Conservation (phyloP, 208 protist species). For the Trypanosoma avium region DNA sequence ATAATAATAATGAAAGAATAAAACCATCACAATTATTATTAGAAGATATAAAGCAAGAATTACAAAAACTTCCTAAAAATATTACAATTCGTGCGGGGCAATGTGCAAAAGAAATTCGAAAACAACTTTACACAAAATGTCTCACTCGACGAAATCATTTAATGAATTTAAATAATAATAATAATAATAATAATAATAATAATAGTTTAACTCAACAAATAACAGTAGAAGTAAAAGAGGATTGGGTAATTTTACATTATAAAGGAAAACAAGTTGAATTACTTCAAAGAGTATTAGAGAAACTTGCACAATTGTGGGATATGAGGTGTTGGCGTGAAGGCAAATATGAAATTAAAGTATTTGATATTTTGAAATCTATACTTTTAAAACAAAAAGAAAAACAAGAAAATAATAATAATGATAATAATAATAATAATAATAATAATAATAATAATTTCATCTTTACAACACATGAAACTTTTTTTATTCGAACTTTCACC, state of each 20-base stretch:
- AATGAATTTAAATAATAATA: neutral
- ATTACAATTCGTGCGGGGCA: conserved; percentile 14
- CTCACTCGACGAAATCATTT: neutral
- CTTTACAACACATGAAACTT: conserved; percentile 24
- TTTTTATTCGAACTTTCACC: conserved; percentile 44
- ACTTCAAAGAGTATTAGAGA: conserved; percentile 6
- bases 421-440: neutral
- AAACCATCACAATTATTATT: too few relatives aligned
- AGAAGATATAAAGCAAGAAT: neutral
- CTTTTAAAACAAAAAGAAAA: neutral
- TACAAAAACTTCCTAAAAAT: conserved; percentile 1
- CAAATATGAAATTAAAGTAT: too few relatives aligned
- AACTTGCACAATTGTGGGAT: conserved; percentile 18
- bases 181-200: neutral
- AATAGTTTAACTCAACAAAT: neutral
- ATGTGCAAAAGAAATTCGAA: neutral
- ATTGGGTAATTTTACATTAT: conserved; percentile 17
- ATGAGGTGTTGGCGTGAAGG: neutral
- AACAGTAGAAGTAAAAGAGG: neutral
- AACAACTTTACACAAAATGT: conserved; percentile 2
- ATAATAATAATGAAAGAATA: too few relatives aligned
- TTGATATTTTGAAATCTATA: too few relatives aligned
- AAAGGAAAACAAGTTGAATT: conserved; percentile 6
- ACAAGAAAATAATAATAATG: neutral
- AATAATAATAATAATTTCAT: neutral